Evolutionary conservation across 306 rosid species (phyloP).

Genomic region (Ormosia semicastrata): DNA sequence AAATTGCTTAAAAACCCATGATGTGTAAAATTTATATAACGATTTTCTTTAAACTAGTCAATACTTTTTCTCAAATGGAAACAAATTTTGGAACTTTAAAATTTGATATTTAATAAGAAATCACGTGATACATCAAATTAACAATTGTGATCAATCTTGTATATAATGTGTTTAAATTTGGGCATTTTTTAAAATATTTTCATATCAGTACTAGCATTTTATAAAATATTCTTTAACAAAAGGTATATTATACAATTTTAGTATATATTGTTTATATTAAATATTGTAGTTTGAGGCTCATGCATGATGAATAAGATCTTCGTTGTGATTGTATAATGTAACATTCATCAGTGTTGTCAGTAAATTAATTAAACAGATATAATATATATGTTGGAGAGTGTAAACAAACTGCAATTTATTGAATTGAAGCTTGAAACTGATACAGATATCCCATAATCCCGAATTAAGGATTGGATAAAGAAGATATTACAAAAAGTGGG

Average conservation of each 20-base stretch:
- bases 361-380: neutral
- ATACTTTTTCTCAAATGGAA: neutral
- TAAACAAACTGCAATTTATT: conserved; percentile 18
- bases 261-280: neutral
- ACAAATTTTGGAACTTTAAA: neutral
- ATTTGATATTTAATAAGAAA: neutral
- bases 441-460: conserved; percentile 11
- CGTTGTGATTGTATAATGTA: neutral
- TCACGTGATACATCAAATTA: neutral
- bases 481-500: conserved; percentile 13
- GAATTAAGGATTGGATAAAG: neutral
- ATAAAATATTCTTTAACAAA: neutral
- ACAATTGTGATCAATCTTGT: neutral
- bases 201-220: neutral
- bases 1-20: neutral
- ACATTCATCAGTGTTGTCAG: neutral
- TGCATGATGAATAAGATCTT: neutral
- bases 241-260: neutral
- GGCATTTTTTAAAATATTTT: no score
- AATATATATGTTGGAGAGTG: neutral
- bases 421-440: conserved; percentile 3
- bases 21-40: neutral
- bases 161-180: neutral
- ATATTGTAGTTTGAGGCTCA: neutral
- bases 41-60: neutral